phyloP scores from a whole-genome alignment of 352 stramenopile genomes.

The Pythium utonaiense region DNA sequence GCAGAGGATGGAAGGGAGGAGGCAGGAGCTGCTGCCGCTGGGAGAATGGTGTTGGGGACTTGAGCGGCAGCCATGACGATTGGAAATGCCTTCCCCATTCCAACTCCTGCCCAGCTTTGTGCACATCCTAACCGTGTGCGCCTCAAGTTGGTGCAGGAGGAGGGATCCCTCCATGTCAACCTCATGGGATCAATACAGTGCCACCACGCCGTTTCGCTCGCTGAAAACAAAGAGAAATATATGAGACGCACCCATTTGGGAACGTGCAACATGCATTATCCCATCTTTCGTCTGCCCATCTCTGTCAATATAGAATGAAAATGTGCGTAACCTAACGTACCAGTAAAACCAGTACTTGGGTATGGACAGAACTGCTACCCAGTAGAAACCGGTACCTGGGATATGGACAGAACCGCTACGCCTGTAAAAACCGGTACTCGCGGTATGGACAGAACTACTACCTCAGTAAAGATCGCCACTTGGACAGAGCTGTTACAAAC shows the following conservation, averaged over 20 bases:
- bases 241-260: not conserved
- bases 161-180: not conserved
- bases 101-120: not conserved
- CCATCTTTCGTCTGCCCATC: not conserved
- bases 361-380: not conserved
- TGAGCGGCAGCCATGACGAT: conserved; percentile 1
- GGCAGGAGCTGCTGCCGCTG: not conserved
- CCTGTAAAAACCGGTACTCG: no score
- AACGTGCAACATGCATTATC: not conserved
- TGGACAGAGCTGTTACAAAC: not conserved
- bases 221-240: not conserved
- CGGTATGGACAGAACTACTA: no score
- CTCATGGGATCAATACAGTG: not conserved
- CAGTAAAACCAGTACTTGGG: not conserved
- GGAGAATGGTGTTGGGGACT: not conserved
- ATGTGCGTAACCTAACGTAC: not conserved
- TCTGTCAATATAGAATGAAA: not conserved
- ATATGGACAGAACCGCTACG: no score
- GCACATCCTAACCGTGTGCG: conserved; percentile 2
- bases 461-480: no score
- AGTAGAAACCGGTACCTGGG: not conserved
- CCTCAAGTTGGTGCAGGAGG: not conserved
- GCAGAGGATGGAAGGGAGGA: not conserved
- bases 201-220: not conserved
- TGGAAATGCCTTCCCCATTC: not conserved